Conservation (phyloP, 2,329 filamentous ascomycete species). For the Aspergillus caelatus region DNA sequence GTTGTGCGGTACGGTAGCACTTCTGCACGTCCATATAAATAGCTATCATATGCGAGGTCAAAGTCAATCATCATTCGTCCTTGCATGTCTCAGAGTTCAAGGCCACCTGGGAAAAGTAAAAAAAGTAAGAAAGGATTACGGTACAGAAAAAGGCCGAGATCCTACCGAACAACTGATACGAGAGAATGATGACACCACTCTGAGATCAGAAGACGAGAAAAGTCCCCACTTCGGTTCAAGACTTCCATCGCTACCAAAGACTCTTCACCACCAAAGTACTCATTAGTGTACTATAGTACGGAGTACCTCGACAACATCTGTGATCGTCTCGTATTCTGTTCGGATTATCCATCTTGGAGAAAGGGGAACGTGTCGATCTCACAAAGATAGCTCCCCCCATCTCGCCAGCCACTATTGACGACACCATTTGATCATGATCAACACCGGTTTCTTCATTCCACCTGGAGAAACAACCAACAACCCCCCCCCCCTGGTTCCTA, state of each 20-base stretch:
- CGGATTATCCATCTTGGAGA: background rate
- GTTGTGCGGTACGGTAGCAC: background rate
- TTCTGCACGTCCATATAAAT: background rate
- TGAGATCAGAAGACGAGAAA: background rate
- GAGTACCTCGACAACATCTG: background rate
- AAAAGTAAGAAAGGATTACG: background rate
- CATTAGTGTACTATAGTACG: too few relatives aligned
- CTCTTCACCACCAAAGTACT: background rate
- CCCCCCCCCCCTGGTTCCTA: conserved; percentile 1
- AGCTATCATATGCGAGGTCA: background rate
- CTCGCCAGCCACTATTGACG: background rate
- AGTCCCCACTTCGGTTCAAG: background rate
- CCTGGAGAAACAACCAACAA: background rate
- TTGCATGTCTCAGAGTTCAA: background rate
- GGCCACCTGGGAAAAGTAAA: background rate
- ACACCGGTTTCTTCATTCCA: background rate
- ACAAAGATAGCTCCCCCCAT: background rate
- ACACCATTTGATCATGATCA: background rate
- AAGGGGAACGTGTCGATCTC: background rate
- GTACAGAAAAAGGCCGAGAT: background rate
- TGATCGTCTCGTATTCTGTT: background rate
- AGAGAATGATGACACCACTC: conserved; percentile 3
- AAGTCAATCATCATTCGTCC: background rate
- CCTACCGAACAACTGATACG: background rate
- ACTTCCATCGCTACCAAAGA: background rate